Percentiles rank a stretch among this genome's conserved stretches.
phyloP scores from a whole-genome alignment of 345 rosid species.

The Conringia planisiliqua region DNA sequence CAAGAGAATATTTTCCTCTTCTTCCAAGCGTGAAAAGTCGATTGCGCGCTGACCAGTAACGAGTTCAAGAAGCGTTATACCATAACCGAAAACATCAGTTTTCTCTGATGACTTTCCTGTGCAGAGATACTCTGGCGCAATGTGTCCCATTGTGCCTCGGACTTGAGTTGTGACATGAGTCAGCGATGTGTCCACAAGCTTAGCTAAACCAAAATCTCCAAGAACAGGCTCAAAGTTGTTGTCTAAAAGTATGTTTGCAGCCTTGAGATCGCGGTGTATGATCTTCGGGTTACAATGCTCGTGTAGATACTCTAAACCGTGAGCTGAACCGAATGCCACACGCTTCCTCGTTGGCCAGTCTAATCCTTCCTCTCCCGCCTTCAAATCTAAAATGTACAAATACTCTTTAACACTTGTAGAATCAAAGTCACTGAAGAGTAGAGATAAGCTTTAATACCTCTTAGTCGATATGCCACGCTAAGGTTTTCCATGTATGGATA shows the following conservation, averaged over 20 bases:
- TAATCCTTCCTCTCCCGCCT: conserved; percentile 66
- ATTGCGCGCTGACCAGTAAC: conserved; percentile 90
- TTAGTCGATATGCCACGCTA: conserved; percentile 70
- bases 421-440: background rate
- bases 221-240: conserved; percentile 82
- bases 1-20: conserved; percentile 86
- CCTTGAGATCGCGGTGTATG: conserved; percentile 87
- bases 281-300: conserved; percentile 84
- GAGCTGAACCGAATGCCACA: conserved; percentile 83
- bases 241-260: conserved; percentile 81
- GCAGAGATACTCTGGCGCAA: conserved; percentile 87
- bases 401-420: background rate
- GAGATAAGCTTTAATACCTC: conserved; percentile 46
- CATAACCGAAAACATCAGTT: conserved; percentile 88
- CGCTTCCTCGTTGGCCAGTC: conserved; percentile 79
- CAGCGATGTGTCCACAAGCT: conserved; percentile 53
- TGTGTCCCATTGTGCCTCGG: conserved; percentile 93
- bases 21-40: conserved; percentile 79
- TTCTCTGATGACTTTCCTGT: conserved; percentile 87
- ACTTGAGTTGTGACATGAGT: conserved; percentile 91
- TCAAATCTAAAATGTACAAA: conserved; percentile 44
- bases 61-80: conserved; percentile 85
- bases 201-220: conserved; percentile 83
- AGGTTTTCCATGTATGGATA: conserved; percentile 91
- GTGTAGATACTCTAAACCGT: conserved; percentile 81